phyloP scores from a whole-genome alignment of 2,329 filamentous ascomycete species.

The Pochonia chlamydosporia region DNA sequence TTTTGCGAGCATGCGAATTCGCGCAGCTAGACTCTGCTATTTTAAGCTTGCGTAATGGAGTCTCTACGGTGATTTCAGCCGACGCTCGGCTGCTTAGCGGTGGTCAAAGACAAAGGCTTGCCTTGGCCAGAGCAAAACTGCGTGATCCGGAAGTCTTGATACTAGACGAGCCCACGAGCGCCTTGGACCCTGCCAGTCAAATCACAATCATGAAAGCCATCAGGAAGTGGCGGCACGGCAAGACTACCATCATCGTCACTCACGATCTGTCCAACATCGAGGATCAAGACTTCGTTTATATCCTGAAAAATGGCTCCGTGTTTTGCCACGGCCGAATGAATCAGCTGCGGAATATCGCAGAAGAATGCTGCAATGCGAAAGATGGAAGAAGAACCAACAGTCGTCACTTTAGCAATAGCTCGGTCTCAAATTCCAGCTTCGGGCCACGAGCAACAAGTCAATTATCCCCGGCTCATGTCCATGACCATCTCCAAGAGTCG shows the following conservation, averaged over 20 bases:
- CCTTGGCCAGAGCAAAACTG: conserved; percentile 71
- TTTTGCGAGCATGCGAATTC: conserved; percentile 58
- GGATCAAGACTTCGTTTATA: conserved; percentile 69
- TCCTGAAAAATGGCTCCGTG: conserved; percentile 65
- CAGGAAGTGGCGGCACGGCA: conserved; percentile 67
- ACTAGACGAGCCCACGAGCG: conserved; percentile 83
- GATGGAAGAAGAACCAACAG: not conserved
- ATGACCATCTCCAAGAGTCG: not conserved
- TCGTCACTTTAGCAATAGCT: not conserved
- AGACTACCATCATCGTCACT: conserved; percentile 89
- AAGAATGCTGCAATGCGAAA: not conserved
- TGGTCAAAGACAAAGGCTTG: conserved; percentile 77
- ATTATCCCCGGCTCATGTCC: not conserved
- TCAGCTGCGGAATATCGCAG: not conserved
- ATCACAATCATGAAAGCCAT: conserved; percentile 67
- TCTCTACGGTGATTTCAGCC: conserved; percentile 65
- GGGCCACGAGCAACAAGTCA: not conserved
- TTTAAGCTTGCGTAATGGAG: conserved; percentile 57
- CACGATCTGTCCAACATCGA: conserved; percentile 78
- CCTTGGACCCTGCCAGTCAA: conserved; percentile 69
- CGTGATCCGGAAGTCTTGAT: conserved; percentile 76
- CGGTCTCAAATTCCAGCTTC: not conserved
- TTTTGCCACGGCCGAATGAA: conserved; percentile 54
- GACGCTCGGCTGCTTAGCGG: conserved; percentile 72
- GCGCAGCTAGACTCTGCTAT: conserved; percentile 67